Conservation (phyloP, 768 basidiomycete genomes). For the Hysterangium stoloniferum region DNA sequence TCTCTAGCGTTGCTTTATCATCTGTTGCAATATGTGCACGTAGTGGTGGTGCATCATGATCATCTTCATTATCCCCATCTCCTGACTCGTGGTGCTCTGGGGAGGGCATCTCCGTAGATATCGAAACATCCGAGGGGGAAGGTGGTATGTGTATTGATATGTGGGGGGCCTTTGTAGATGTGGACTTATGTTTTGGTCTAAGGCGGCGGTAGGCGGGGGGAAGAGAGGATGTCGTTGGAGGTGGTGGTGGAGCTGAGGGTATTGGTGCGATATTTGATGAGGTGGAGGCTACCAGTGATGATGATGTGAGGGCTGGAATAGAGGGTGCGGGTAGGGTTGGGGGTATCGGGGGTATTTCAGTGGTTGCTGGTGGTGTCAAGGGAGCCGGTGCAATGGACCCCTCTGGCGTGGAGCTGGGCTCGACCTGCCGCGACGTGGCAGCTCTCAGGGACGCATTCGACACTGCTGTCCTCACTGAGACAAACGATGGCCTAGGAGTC, state of each 20-base stretch:
- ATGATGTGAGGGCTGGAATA: neutral
- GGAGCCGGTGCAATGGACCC: neutral
- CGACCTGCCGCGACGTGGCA: neutral
- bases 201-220: neutral
- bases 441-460: neutral
- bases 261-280: neutral
- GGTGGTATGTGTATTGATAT: neutral
- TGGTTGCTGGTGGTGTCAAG: neutral
- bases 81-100: neutral
- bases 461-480: neutral
- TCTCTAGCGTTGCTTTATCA: conserved; percentile 10
- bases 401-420: neutral
- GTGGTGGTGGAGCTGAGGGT: neutral
- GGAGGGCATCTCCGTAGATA: neutral
- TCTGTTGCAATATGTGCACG: conserved; percentile 14
- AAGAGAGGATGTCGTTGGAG: neutral
- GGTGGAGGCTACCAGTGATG: neutral
- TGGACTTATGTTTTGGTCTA: neutral
- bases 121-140: neutral
- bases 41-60: neutral
- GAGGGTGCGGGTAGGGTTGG: too few species aligned
- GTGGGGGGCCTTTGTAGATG: neutral
- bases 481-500: neutral
- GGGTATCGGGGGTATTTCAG: too few species aligned
- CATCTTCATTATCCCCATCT: neutral